Percentiles rank a stretch among this genome's conserved stretches.
Conservation (phyloP, 2,329 filamentous ascomycete species). For the Sporothrix variecibatus region DNA sequence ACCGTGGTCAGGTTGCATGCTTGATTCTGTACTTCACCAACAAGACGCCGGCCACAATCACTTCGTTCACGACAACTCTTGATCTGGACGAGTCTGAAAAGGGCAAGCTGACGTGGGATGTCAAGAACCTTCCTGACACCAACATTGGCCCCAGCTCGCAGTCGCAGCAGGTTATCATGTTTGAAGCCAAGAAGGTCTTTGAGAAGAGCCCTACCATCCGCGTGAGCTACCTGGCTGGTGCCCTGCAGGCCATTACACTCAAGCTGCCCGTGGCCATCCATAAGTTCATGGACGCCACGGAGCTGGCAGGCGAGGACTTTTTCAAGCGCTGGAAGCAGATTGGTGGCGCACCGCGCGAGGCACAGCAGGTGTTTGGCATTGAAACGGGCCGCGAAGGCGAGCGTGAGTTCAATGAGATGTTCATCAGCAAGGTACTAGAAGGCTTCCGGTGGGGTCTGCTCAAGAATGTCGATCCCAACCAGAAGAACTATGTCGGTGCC, state of each 20-base stretch:
- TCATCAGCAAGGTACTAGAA: slow-evolving; percentile 71
- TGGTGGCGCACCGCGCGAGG: slow-evolving; percentile 81
- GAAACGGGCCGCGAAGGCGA: slow-evolving; percentile 50
- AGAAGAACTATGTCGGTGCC: slow-evolving; percentile 89
- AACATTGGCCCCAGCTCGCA: slow-evolving; percentile 74
- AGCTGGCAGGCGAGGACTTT: slow-evolving; percentile 86
- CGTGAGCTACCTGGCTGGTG: slow-evolving; percentile 90
- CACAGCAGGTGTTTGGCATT: slow-evolving; percentile 81
- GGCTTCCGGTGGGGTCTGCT: slow-evolving; percentile 90
- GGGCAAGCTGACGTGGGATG: slow-evolving; percentile 74
- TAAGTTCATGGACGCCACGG: slow-evolving; percentile 95
- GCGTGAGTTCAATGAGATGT: slow-evolving; percentile 67
- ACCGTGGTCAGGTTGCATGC: slow-evolving; percentile 91
- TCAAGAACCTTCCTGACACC: slow-evolving; percentile 85
- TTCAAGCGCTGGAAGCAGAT: slow-evolving; percentile 99
- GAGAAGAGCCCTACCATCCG: slow-evolving; percentile 84
- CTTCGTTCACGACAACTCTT: slow-evolving; percentile 90
- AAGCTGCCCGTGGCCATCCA: slow-evolving; percentile 86
- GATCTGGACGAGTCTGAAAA: slow-evolving; percentile 73
- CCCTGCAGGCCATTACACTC: slow-evolving; percentile 86
- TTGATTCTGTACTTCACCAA: slow-evolving; percentile 96
- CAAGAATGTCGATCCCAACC: slow-evolving; percentile 84
- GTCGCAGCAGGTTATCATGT: slow-evolving; percentile 91
- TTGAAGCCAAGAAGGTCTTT: slow-evolving; percentile 82
- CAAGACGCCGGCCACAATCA: slow-evolving; percentile 81